Conservation (phyloP, 1,284 basidiomycete genomes). For the Wallemia ichthyophaga region DNA sequence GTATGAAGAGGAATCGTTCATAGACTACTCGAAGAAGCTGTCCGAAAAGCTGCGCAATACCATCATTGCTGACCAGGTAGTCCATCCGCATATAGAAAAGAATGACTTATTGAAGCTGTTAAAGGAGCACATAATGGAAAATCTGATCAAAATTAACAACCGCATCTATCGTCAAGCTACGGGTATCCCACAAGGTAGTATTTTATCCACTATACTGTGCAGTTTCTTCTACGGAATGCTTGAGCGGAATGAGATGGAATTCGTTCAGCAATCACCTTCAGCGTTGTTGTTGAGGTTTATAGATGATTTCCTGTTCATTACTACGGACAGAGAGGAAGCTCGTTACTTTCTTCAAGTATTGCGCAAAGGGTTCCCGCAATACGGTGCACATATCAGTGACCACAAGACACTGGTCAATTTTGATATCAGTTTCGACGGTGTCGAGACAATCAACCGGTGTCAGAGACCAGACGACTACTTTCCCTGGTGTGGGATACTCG, state of each 20-base stretch:
- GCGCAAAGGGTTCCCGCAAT: constrained; percentile 63
- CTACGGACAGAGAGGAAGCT: constrained; percentile 34
- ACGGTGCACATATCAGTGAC: constrained; percentile 62
- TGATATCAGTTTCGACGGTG: constrained; percentile 21
- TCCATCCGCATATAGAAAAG: constrained; percentile 26
- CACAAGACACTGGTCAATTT: constrained; percentile 78
- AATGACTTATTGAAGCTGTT: constrained; percentile 39
- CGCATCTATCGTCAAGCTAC: constrained; percentile 53
- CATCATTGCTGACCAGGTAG: constrained; percentile 32
- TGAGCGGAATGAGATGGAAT: constrained; percentile 33
- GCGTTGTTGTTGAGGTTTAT: constrained; percentile 38
- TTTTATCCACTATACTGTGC: constrained; percentile 63
- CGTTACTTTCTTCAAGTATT: constrained; percentile 42
- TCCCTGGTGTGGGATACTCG: constrained; percentile 62
- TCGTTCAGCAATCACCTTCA: constrained; percentile 13
- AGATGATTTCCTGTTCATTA: constrained; percentile 79
- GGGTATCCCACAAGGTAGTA: constrained; percentile 87
- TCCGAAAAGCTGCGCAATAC: constrained; percentile 37
- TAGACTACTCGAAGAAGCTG: constrained; percentile 31
- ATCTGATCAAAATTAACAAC: constrained; percentile 59
- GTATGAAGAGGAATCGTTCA: constrained; percentile 46
- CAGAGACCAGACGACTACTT: constrained; percentile 20
- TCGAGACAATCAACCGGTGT: constrained; percentile 11
- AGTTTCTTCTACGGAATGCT: constrained; percentile 80
- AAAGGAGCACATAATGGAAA: constrained; percentile 63